Base-by-base conservation (phyloP, 1,284 basidiomycete species). In the Boletus mariae region DNA sequence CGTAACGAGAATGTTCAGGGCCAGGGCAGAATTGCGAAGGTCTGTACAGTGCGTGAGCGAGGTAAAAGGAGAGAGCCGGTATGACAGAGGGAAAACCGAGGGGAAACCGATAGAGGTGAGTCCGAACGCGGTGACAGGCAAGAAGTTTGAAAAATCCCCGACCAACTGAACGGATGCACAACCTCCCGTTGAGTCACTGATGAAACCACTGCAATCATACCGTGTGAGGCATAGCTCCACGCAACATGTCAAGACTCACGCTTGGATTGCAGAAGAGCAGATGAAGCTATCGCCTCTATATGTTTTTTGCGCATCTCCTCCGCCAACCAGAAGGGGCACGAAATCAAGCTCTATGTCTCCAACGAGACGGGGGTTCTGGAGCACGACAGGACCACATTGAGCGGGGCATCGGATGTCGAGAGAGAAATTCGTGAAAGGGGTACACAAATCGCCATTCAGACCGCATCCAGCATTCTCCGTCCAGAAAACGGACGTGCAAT, bases 271-370 rank as follows among this genome's bases (percentile, higher is more conserved):
- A 41, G 92, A 84, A 35, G 90, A 83, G 66, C 93, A 95, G 34
- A 94, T 80, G 67, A 94, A 95, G 48, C 79, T 85, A 66, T 95
- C 93, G 1, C 84, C 90, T 61, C 93, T 78, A 63, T 94, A 94
- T 3, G 90, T 91, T 28, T 67, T 62, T 46, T 84, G 75, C 4
- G 56, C 59, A 66, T 90, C 87, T 4, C 89, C 90, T 13, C 92
- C 92, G 9, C 93, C 93, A 1, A 95, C 87, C 47, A 95, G 78
- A 23, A 94, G 75, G 6, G 92, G 88, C 20, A 82, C 77, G 60
- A 84, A 90, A 38, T 80, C 80, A 37, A 85, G 75, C 56, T 84
- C 73, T 51, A 82, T 70, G 53, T 80, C 68, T 28, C 92, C 92
- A n/a, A 95, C 78, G 0, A 89, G 81, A 44, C 91, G 77, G 10